Percentiles rank a stretch among this genome's conserved stretches.
Evolutionary conservation across 768 basidiomycete species (phyloP).

Genomic region (Sarcomyxa edulis): DNA sequence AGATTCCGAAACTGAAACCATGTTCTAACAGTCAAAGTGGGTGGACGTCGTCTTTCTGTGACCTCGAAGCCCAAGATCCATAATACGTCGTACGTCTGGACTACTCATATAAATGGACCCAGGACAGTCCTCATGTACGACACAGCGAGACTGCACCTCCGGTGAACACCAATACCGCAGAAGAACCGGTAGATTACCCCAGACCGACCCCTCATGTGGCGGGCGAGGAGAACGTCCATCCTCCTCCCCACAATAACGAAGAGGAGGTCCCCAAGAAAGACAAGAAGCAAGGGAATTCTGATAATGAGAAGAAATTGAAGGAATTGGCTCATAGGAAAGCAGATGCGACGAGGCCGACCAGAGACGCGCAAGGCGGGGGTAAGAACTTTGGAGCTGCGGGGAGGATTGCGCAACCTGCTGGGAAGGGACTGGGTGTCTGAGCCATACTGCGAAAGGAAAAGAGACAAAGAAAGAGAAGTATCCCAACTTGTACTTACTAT

Average conservation of each 20-base stretch:
- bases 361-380: constrained; percentile 25
- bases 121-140: neutral
- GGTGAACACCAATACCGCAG: constrained; percentile 10
- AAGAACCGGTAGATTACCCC: constrained; percentile 41
- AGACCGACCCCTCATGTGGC: constrained; percentile 45
- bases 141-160: constrained; percentile 12
- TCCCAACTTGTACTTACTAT: neutral
- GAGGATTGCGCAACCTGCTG: constrained; percentile 56
- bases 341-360: constrained; percentile 44
- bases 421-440: constrained; percentile 33
- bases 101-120: neutral
- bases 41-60: constrained; percentile 45
- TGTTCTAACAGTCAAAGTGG: constrained; percentile 36
- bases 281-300: constrained; percentile 32
- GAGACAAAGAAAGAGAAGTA: neutral
- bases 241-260: constrained; percentile 41
- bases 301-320: constrained; percentile 39
- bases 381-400: constrained; percentile 38
- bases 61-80: constrained; percentile 33
- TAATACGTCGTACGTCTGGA: constrained; percentile 23
- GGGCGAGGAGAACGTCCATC: constrained; percentile 26
- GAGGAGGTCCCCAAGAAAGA: constrained; percentile 45
- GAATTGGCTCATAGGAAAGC: constrained; percentile 41
- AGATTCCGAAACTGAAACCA: neutral
- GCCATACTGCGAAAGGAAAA: constrained; percentile 1